Base-by-base conservation (phyloP, 768 basidiomycete species). In the Lactifluus rugatus region DNA sequence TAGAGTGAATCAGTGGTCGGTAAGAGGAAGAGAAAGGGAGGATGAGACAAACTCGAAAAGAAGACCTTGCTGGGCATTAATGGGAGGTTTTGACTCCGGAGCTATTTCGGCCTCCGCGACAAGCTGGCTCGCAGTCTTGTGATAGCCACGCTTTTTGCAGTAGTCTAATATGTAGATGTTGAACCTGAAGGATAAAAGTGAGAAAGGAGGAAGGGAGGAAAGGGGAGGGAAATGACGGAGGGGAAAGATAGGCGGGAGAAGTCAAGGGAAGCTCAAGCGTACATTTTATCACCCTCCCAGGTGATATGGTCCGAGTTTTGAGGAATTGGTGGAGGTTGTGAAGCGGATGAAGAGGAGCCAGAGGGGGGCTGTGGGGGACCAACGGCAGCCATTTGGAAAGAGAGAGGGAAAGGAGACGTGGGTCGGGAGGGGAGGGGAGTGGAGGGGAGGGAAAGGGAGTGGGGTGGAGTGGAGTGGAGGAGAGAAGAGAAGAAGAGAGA, bases 211-310 rank as follows among this genome's bases (percentile, higher is more conserved):
- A 13, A 44, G 21, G 37, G 17, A 46, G 48, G 19, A 36, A 34
- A 52, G 52, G 46, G 17, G 14, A 48, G 41, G 23, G 41, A 2
- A n/a, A 14, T 17, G 39, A 13, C 23, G 19, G 42, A 14, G 52
- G 50, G 36, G 37, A 32, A 53, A 53, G 41, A 54, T 61, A 53
- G 50, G 46, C 28, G 52, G 21, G 55, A 34, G 47, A 3, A 23
- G 14, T 17, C 8, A 34, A 77, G 14, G 28, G 23, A 44, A 17
- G 21, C 21, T 11, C 13, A 2, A 19, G 21, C 81, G 60, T 60
- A 89, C 89, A 90, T 90, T 73, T 77, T 85, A 74, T 91, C 89
- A 56, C 87, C 88, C 67, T 90, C 89, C 89, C 89, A 91, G 58
- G 84, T 81, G 21, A 82, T 23, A 61, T 66, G 59, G 58, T 52